These are phyloP conservation scores for Macrophomina phaseolina DNA, from an alignment of 2,329 filamentous ascomycete genomes.

Conservation along the genomic window DNA sequence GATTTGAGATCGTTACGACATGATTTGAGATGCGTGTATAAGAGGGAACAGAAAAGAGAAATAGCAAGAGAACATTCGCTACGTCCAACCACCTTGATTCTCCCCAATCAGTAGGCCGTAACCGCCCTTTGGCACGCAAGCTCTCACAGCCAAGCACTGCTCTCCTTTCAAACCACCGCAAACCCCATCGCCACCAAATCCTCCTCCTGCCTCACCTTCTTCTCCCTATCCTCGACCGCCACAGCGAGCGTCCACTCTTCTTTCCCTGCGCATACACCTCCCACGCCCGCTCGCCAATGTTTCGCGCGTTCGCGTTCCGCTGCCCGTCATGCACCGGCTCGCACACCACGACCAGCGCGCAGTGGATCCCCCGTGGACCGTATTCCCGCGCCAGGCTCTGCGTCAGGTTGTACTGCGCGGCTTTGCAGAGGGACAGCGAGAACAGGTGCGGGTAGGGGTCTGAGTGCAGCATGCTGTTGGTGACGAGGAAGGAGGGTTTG, in stretches of 20 bases:
- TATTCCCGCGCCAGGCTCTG: slow-evolving; percentile 52
- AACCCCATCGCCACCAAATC: background rate
- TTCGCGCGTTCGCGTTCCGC: slow-evolving; percentile 51
- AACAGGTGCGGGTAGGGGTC: slow-evolving; percentile 56
- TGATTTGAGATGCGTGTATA: too few species aligned
- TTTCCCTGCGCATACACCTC: slow-evolving; percentile 49
- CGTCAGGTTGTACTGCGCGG: slow-evolving; percentile 58
- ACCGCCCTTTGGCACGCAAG: too few species aligned
- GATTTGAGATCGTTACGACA: too few species aligned
- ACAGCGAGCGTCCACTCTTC: slow-evolving; percentile 47
- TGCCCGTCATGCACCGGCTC: slow-evolving; percentile 51
- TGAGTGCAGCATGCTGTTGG: slow-evolving; percentile 55
- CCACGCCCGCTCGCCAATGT: slow-evolving; percentile 55
- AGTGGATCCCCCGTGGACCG: slow-evolving; percentile 50
- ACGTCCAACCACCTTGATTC: too few species aligned
- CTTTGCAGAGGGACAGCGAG: slow-evolving; percentile 57
- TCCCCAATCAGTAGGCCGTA: too few species aligned
- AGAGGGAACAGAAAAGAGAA: too few species aligned
- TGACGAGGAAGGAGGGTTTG: slow-evolving; percentile 57
- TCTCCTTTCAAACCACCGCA: background rate
- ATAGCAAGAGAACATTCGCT: too few species aligned
- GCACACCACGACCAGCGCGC: slow-evolving; percentile 55
- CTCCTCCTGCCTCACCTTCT: background rate
- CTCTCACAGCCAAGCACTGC: background rate
- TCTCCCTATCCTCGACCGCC: slow-evolving; percentile 39